These are phyloP conservation scores for Pseudocercospora crystallina DNA, from an alignment of 2,329 filamentous ascomycete genomes.

Conservation along the genomic window DNA sequence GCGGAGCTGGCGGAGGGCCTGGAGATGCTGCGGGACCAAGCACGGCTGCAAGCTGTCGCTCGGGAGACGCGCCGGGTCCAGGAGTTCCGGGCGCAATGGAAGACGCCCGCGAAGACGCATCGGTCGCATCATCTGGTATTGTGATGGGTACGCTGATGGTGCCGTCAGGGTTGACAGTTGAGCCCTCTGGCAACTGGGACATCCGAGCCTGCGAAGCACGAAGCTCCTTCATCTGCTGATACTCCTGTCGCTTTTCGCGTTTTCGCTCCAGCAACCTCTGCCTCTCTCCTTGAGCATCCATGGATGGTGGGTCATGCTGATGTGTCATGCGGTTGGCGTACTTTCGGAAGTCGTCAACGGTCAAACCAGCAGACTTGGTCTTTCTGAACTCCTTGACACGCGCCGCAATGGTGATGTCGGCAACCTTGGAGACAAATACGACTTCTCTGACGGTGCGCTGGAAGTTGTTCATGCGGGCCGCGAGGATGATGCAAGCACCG, in stretches of 20 bases:
- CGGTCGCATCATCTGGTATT: slow-evolving; percentile 21
- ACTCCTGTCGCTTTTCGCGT: slow-evolving; percentile 31
- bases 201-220: slow-evolving; percentile 17
- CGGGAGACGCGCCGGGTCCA: neutral
- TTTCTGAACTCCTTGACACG: slow-evolving; percentile 88
- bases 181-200: slow-evolving; percentile 4
- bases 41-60: no score
- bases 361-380: slow-evolving; percentile 80
- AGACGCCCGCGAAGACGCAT: slow-evolving; percentile 22
- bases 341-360: slow-evolving; percentile 80
- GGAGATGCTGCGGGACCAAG: no score
- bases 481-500: slow-evolving; percentile 89
- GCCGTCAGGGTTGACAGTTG: no score
- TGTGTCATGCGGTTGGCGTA: slow-evolving; percentile 68
- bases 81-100: slow-evolving; percentile 20
- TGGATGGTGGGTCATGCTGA: slow-evolving; percentile 77
- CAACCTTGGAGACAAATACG: slow-evolving; percentile 97
- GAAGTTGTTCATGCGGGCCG: slow-evolving; percentile 97
- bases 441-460: slow-evolving; percentile 88
- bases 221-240: slow-evolving; percentile 14
- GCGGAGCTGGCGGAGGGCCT: no score
- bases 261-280: slow-evolving; percentile 36
- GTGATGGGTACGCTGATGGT: slow-evolving; percentile 9
- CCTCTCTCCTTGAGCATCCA: slow-evolving; percentile 64
- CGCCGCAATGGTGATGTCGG: slow-evolving; percentile 87